These are phyloP conservation scores for Hypoxylon sp. DNA, from an alignment of 2,329 filamentous ascomycete genomes.

Conservation along the genomic window DNA sequence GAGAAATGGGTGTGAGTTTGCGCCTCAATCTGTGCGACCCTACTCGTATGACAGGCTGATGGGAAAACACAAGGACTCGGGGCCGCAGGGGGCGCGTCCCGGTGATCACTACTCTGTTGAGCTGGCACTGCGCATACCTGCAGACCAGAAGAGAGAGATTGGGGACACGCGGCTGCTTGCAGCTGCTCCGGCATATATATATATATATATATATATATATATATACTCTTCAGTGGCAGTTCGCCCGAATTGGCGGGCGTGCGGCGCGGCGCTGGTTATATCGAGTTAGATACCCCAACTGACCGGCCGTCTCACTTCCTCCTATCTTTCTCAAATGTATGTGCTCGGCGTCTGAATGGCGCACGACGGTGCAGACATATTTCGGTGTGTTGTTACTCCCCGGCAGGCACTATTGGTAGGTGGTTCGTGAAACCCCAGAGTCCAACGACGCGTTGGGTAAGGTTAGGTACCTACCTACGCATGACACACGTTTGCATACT, in stretches of 20 bases:
- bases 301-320: background rate
- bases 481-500: background rate
- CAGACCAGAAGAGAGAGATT: constrained; percentile 6
- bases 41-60: constrained; percentile 7
- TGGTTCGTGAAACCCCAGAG: background rate
- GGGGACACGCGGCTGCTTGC: constrained; percentile 26
- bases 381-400: background rate
- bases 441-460: background rate
- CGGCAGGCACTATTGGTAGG: background rate
- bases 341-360: background rate
- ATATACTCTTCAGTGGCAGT: constrained; percentile 20
- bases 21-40: constrained; percentile 25
- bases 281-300: constrained; percentile 5
- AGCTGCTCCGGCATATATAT: constrained; percentile 31
- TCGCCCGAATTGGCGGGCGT: constrained; percentile 13
- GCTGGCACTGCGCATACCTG: constrained; percentile 17
- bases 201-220: constrained; percentile 6
- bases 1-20: background rate
- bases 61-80: constrained; percentile 25
- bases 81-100: constrained; percentile 19
- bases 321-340: background rate
- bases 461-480: background rate
- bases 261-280: constrained; percentile 6
- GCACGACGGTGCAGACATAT: background rate
- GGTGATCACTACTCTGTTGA: constrained; percentile 38